A percentile compares a stretch with the other conserved stretches of the same genome.
Conservation (phyloP, 257 asterid species). For the Handroanthus guayacan region DNA sequence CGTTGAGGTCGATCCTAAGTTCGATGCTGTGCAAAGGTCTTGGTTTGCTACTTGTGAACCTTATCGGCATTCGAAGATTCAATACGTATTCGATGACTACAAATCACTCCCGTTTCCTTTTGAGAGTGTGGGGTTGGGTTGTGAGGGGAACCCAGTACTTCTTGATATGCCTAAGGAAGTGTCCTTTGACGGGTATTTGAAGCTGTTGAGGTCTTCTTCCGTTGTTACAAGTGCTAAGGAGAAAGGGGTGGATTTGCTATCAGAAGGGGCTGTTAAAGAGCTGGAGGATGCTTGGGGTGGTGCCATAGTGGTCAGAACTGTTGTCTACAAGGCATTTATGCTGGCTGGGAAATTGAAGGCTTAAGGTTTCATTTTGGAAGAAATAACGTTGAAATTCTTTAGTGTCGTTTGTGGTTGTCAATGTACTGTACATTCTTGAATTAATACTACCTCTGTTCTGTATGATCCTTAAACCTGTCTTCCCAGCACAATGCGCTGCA, state of each 20-base stretch:
- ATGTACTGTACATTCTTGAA: too few species aligned
- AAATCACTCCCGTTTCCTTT: constrained; percentile 35
- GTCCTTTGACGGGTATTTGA: constrained; percentile 37
- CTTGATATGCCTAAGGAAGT: constrained; percentile 35
- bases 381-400: background rate
- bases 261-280: constrained; percentile 30
- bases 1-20: constrained; percentile 15
- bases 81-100: constrained; percentile 6
- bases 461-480: too few species aligned
- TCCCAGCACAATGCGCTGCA: too few species aligned
- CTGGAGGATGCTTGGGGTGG: constrained; percentile 35
- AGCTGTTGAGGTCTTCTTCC: constrained; percentile 32
- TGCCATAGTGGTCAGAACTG: constrained; percentile 27
- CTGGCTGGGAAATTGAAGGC: constrained; percentile 18
- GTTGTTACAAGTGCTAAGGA: constrained; percentile 30
- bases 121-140: constrained; percentile 36
- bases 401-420: too few species aligned
- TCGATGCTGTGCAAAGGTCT: constrained; percentile 4
- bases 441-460: too few species aligned
- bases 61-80: constrained; percentile 25
- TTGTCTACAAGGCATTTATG: constrained; percentile 30
- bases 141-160: constrained; percentile 27
- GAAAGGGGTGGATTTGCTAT: constrained; percentile 34
- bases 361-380: background rate
- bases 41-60: constrained; percentile 25